Evolutionary conservation across 371 early-diverging fungal genomes (phyloP).

Genomic region (Thermomucor indicae-seudaticae): DNA sequence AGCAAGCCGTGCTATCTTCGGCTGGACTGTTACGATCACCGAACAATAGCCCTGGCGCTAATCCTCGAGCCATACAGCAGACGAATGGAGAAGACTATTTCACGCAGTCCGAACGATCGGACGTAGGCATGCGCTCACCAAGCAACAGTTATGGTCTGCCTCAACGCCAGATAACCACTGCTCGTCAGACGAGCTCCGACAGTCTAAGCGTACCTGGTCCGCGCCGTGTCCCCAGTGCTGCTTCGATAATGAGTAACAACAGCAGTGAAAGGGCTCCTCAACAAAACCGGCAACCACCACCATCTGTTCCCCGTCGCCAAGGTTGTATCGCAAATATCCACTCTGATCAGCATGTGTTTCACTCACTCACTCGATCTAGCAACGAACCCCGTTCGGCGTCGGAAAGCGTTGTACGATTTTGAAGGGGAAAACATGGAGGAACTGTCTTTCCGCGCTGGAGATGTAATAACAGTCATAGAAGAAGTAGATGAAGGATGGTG

Average conservation of each 20-base stretch:
- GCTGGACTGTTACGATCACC: too few species aligned
- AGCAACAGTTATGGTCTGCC: too few species aligned
- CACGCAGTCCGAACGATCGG: conserved; percentile 2
- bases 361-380: neutral
- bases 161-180: conserved; percentile 9
- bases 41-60: too few species aligned
- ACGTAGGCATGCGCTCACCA: neutral
- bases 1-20: too few species aligned
- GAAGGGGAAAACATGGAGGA: conserved; percentile 64
- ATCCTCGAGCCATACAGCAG: too few species aligned
- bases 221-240: conserved; percentile 16
- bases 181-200: conserved; percentile 13
- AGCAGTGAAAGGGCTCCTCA: neutral
- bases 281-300: neutral
- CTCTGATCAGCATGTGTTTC: neutral
- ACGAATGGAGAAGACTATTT: conserved; percentile 10
- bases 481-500: conserved; percentile 87
- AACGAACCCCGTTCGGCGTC: conserved; percentile 11
- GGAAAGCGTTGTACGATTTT: conserved; percentile 65
- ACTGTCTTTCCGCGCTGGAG: conserved; percentile 63
- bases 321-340: neutral
- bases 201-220: conserved; percentile 8
- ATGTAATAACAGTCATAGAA: conserved; percentile 68
- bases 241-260: conserved; percentile 16
- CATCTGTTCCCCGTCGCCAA: conserved; percentile 9